These are phyloP conservation scores for Plasmodium yoelii DNA, from an alignment of 169 alveolate species.

Conservation along the genomic window DNA sequence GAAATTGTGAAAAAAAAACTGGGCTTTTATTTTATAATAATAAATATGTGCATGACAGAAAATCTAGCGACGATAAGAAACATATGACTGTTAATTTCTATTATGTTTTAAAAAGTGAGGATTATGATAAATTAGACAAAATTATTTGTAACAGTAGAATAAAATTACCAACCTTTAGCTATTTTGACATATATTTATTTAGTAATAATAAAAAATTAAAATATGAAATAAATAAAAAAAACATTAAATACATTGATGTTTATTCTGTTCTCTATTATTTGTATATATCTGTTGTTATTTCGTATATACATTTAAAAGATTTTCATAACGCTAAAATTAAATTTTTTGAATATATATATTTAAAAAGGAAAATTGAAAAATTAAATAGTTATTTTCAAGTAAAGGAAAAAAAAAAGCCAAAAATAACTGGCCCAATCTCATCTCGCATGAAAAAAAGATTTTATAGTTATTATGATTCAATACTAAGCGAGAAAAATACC, in stretches of 20 bases:
- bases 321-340: constrained; percentile 43
- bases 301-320: constrained; percentile 61
- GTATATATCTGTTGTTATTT: constrained; percentile 41
- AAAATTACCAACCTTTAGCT: constrained; percentile 58
- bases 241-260: constrained; percentile 53
- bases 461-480: constrained; percentile 37
- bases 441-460: constrained; percentile 41
- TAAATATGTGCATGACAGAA: background rate
- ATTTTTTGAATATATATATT: constrained; percentile 57
- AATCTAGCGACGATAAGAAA: constrained; percentile 24
- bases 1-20: constrained; percentile 16
- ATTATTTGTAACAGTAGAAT: constrained; percentile 26
- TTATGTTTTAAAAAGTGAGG: constrained; percentile 35
- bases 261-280: constrained; percentile 42
- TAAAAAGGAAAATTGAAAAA: constrained; percentile 59
- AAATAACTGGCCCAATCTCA: constrained; percentile 21
- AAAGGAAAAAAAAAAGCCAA: constrained; percentile 51
- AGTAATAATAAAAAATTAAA: constrained; percentile 70
- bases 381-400: constrained; percentile 11
- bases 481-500: constrained; percentile 12
- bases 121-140: constrained; percentile 65
- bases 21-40: constrained; percentile 28
- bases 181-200: constrained; percentile 70
- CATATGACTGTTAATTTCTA: constrained; percentile 25
- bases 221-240: constrained; percentile 73